Conservation (phyloP, 108 stramenopile species). For the Conticribra guillardii region DNA sequence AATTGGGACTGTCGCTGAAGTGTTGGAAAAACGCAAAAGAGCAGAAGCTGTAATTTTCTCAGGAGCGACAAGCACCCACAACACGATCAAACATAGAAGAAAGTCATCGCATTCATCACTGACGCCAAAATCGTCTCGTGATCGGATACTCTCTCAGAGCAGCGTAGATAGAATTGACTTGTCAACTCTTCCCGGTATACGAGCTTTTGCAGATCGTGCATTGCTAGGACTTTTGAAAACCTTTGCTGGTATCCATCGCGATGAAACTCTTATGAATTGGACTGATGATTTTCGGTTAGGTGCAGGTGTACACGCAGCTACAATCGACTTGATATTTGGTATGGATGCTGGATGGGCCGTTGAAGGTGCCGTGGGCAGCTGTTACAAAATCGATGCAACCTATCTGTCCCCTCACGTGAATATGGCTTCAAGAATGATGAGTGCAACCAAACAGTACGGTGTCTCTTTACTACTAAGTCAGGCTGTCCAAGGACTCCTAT, state of each 20-base stretch:
- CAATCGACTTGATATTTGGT: conserved; percentile 87
- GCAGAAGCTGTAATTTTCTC: conserved; percentile 82
- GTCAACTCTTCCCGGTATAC: conserved; percentile 78
- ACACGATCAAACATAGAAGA: neutral
- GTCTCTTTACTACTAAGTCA: conserved; percentile 74
- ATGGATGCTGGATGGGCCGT: conserved; percentile 98
- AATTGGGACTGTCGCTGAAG: conserved; percentile 71
- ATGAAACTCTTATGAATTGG: conserved; percentile 68
- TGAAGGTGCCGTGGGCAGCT: conserved; percentile 92
- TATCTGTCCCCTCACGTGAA: conserved; percentile 96
- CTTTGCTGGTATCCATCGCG: conserved; percentile 80
- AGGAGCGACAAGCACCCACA: neutral
- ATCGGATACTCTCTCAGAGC: conserved; percentile 22
- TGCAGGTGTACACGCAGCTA: conserved; percentile 72
- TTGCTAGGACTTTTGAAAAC: conserved; percentile 80
- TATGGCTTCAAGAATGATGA: conserved; percentile 95
- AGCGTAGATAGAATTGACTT: conserved; percentile 60
- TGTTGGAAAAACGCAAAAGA: conserved; percentile 71
- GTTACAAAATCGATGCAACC: conserved; percentile 96
- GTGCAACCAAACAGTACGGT: conserved; percentile 90
- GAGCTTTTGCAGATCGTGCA: conserved; percentile 80
- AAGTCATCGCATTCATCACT: neutral
- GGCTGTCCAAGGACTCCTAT: conserved; percentile 83
- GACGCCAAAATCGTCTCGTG: neutral
- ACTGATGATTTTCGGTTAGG: conserved; percentile 78